Base-by-base conservation (phyloP, 2,329 filamentous ascomycete genomes). In the Fusarium euwallaceae region DNA sequence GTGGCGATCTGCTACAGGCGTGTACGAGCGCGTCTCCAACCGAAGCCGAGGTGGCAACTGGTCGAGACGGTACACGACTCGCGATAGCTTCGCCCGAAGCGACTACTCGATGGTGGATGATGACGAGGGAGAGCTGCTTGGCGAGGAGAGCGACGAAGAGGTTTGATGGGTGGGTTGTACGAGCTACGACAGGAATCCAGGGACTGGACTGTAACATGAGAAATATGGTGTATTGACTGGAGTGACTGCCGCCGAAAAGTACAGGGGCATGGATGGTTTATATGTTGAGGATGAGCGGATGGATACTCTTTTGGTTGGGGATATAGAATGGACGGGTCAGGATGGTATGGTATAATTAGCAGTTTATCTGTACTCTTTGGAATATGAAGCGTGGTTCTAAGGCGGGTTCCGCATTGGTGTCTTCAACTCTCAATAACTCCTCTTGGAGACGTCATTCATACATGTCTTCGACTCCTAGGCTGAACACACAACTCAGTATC, bases 141-240 rank as follows among this genome's bases (percentile, higher is more conserved):
- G 97, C 1, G 96, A 98, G 76, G 95, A 97, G 69, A 95, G 95
- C 76, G 96, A 98, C 75, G 95, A 98, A 80, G 96, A 98, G 71
- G 93, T 92, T 43, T 86, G 74, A 82, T 22, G 36, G 32, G 32
- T 34, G 32, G 48, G 64, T 39, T 75, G 74, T 70, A 75, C 59
- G 72, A 77, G 60, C 65, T 72, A 74, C 60, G 61, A 66, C 56
- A 61, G 67, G 59, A 48, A 67, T 48, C 41, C 36, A 63, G 51
- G 43, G 36, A 66, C 34, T 27, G 41, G 45, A 67, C 22, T 67
- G 72, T 72, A 73, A 58, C 67, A 64, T 64, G 64, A 48, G 43
- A 53, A 53, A 62, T 48, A 62, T 41, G 61, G 71, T 72, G 71
- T 61, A 53, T 65, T 67, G 48, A 64, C 24, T 74, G 64, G 70